Percentiles rank a stretch among this genome's conserved stretches.
Evolutionary conservation across 345 rosid species (phyloP).

Genomic region (Gynandropsis gynandra): DNA sequence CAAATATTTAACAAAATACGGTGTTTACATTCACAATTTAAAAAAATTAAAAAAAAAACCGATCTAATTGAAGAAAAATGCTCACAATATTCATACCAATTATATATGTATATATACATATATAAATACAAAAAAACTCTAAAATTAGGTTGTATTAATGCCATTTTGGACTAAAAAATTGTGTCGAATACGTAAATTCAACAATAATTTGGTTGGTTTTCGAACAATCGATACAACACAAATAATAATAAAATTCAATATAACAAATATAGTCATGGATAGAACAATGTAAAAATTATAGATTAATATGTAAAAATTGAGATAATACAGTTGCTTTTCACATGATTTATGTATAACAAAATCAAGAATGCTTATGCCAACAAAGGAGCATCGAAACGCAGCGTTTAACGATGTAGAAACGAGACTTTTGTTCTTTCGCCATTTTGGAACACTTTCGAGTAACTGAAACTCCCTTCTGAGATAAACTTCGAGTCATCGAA

Average conservation of each 20-base stretch:
- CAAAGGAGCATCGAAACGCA: slow-evolving; percentile 96
- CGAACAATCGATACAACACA: too few relatives aligned
- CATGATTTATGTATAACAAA: neutral
- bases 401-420: slow-evolving; percentile 83
- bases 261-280: too few relatives aligned
- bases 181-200: too few relatives aligned
- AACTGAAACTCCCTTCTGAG: slow-evolving; percentile 56
- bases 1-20: too few relatives aligned
- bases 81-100: neutral
- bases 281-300: neutral
- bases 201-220: too few relatives aligned
- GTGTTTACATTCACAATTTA: too few relatives aligned
- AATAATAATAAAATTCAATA: too few relatives aligned
- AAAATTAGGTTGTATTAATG: too few relatives aligned
- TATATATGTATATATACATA: too few relatives aligned
- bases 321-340: slow-evolving; percentile 10
- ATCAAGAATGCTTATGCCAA: slow-evolving; percentile 73
- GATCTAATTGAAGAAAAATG: neutral
- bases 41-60: too few relatives aligned
- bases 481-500: slow-evolving; percentile 33
- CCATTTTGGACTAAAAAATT: too few relatives aligned
- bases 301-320: slow-evolving; percentile 8
- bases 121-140: too few relatives aligned
- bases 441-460: slow-evolving; percentile 60
- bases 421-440: slow-evolving; percentile 87